A percentile compares a stretch with the other conserved stretches of the same genome.
phyloP scores from a whole-genome alignment of 1,284 basidiomycete genomes.

The Rhodotorula glutinis region DNA sequence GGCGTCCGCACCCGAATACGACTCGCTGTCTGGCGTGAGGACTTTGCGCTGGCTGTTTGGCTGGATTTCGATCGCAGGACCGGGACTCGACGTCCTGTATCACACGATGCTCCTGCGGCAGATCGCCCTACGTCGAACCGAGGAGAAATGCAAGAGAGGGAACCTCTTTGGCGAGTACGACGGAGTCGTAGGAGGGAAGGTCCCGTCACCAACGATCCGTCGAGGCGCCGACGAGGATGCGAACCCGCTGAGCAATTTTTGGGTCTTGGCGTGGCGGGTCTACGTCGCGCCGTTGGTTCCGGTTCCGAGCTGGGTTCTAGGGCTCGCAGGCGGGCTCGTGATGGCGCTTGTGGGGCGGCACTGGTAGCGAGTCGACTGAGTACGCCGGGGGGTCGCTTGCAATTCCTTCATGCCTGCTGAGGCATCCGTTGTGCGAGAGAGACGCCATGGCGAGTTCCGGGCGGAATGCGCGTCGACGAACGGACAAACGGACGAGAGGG shows the following conservation, averaged over 20 bases:
- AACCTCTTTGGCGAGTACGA: constrained; percentile 3
- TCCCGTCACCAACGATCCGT: neutral
- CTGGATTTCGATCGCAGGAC: constrained; percentile 44
- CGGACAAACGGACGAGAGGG: neutral
- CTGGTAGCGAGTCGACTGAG: neutral
- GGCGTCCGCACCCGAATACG: constrained; percentile 42
- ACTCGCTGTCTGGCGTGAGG: constrained; percentile 38
- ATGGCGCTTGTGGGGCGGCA: neutral
- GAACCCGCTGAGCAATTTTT: constrained; percentile 7
- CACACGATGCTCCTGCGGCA: constrained; percentile 40
- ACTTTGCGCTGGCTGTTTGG: constrained; percentile 32
- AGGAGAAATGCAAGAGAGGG: constrained; percentile 9
- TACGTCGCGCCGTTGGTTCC: neutral
- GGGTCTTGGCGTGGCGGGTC: constrained; percentile 7
- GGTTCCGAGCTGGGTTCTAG: constrained; percentile 2
- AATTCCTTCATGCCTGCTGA: too few species aligned
- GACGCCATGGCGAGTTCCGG: too few species aligned
- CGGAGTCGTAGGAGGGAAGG: neutral
- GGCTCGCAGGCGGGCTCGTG: neutral
- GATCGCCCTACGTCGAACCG: constrained; percentile 17
- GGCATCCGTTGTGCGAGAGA: too few species aligned
- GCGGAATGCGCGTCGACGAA: too few species aligned
- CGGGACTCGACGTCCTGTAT: constrained; percentile 43
- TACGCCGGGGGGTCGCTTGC: neutral
- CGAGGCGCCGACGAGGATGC: neutral